Conservation (phyloP, 352 stramenopile species). For the Phytophthora vignae region DNA sequence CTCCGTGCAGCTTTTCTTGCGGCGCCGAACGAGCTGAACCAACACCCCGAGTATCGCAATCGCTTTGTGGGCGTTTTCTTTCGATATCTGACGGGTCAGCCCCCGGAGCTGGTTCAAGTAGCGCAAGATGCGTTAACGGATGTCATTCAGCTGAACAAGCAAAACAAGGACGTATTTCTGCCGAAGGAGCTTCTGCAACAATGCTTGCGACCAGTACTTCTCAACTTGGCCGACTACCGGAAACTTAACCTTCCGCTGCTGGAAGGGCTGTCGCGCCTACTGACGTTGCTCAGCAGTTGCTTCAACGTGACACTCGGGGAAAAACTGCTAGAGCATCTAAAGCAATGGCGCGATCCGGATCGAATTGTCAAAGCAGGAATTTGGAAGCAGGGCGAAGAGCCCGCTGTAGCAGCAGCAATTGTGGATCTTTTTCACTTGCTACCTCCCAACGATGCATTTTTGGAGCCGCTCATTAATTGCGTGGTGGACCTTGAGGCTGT, state of each 20-base stretch:
- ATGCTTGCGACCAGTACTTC: constrained; percentile 95
- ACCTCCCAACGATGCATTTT: constrained; percentile 94
- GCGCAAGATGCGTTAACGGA: constrained; percentile 85
- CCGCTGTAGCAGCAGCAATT: constrained; percentile 94
- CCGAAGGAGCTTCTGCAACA: constrained; percentile 97
- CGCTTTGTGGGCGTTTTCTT: constrained; percentile 92
- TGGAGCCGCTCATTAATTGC: constrained; percentile 95
- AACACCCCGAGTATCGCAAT: constrained; percentile 86
- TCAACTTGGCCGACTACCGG: constrained; percentile 96
- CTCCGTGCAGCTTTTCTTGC: constrained; percentile 88
- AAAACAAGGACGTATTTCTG: constrained; percentile 88
- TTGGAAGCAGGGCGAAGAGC: constrained; percentile 95
- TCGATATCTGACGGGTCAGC: constrained; percentile 89
- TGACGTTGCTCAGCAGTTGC: constrained; percentile 95
- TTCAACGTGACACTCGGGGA: constrained; percentile 98
- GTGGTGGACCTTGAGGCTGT: constrained; percentile 95
- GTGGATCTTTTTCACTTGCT: constrained; percentile 97
- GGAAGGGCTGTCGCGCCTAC: constrained; percentile 92
- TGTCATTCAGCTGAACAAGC: constrained; percentile 88
- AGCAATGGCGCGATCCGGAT: constrained; percentile 93
- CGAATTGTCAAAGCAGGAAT: constrained; percentile 92
- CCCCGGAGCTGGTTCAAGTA: constrained; percentile 81
- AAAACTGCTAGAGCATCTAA: constrained; percentile 97
- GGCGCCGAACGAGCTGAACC: constrained; percentile 83
- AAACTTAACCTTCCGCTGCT: constrained; percentile 97